phyloP scores from a whole-genome alignment of 768 basidiomycete genomes.

The Nidularia pulvinata region DNA sequence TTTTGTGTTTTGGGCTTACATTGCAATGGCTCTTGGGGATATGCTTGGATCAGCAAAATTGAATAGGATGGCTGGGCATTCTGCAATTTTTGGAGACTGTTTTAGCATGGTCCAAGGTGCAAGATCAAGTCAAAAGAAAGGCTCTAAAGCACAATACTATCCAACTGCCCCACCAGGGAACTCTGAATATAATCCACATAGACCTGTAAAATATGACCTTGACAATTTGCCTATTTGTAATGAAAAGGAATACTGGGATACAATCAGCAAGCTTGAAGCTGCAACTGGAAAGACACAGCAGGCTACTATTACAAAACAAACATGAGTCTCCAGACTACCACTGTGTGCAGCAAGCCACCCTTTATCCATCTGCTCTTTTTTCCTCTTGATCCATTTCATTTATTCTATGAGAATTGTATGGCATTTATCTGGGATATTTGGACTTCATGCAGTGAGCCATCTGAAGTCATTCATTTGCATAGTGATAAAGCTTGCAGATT shows the following conservation, averaged over 20 bases:
- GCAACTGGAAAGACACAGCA: slow-evolving; percentile 8
- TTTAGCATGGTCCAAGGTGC: slow-evolving; percentile 22
- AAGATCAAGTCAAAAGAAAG: slow-evolving; percentile 11
- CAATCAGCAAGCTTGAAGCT: slow-evolving; percentile 10
- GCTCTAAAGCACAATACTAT: slow-evolving; percentile 22
- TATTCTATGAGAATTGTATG: slow-evolving; percentile 29
- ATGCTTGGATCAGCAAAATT: slow-evolving; percentile 29
- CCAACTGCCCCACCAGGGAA: slow-evolving; percentile 16
- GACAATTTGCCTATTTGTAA: slow-evolving; percentile 15
- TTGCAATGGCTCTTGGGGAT: slow-evolving; percentile 21
- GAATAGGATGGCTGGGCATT: slow-evolving; percentile 23
- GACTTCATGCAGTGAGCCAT: slow-evolving; percentile 10
- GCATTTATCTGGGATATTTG: slow-evolving; percentile 26
- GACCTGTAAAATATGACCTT: slow-evolving; percentile 15
- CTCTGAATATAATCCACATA: slow-evolving; percentile 15
- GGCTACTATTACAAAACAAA: slow-evolving; percentile 13
- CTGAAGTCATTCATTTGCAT: slow-evolving; percentile 15
- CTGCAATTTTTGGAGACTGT: slow-evolving; percentile 23
- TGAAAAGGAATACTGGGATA: slow-evolving; percentile 18
- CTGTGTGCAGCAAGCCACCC: slow-evolving; percentile 20
- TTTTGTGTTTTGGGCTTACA: slow-evolving; percentile 13
- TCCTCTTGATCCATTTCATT: slow-evolving; percentile 31
- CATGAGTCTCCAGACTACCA: slow-evolving; percentile 21
- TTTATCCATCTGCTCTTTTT: slow-evolving; percentile 28
- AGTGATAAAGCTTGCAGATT: slow-evolving; percentile 10